Percentiles rank a stretch among this genome's conserved stretches.
phyloP scores from a whole-genome alignment of 441 rosid genomes.

The Oxalis stricta region DNA sequence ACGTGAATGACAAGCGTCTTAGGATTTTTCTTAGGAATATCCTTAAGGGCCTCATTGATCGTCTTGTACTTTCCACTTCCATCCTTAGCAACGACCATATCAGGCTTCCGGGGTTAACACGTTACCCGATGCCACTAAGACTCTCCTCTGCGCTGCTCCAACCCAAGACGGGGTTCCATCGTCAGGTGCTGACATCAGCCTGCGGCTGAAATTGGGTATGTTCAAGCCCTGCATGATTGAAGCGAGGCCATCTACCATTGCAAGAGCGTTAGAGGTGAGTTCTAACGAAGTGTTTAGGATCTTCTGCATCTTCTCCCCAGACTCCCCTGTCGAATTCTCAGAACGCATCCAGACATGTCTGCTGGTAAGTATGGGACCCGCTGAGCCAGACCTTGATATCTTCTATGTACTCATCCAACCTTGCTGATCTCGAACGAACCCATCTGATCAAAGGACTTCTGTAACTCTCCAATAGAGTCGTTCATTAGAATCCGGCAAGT shows the following conservation, averaged over 20 bases:
- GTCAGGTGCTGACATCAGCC: constrained; percentile 14
- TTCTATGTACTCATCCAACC: constrained; percentile 22
- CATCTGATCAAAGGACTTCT: constrained; percentile 25
- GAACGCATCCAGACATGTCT: constrained; percentile 65
- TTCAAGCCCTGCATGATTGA: constrained; percentile 18
- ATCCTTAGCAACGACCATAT: constrained; percentile 51
- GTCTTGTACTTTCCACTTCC: constrained; percentile 60
- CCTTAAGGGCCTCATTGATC: constrained; percentile 36
- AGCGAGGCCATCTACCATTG: constrained; percentile 40
- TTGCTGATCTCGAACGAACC: constrained; percentile 22
- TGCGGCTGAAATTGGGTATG: constrained; percentile 8
- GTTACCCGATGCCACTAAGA: constrained; percentile 20
- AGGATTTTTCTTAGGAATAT: constrained; percentile 22
- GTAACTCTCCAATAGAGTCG: constrained; percentile 50
- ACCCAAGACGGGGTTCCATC: constrained; percentile 44
- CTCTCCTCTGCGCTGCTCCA: constrained; percentile 14
- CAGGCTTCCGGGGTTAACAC: constrained; percentile 20
- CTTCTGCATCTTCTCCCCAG: constrained; percentile 33
- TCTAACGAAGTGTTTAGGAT: constrained; percentile 27
- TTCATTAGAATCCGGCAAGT: constrained; percentile 39
- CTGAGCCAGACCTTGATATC: constrained; percentile 64
- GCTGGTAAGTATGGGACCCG: constrained; percentile 56
- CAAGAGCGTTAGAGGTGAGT: constrained; percentile 58
- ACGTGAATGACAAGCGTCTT: constrained; percentile 40
- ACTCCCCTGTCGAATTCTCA: constrained; percentile 34